Evolutionary conservation across 441 rosid genomes (phyloP).

Genomic region (Syzygium malaccense): DNA sequence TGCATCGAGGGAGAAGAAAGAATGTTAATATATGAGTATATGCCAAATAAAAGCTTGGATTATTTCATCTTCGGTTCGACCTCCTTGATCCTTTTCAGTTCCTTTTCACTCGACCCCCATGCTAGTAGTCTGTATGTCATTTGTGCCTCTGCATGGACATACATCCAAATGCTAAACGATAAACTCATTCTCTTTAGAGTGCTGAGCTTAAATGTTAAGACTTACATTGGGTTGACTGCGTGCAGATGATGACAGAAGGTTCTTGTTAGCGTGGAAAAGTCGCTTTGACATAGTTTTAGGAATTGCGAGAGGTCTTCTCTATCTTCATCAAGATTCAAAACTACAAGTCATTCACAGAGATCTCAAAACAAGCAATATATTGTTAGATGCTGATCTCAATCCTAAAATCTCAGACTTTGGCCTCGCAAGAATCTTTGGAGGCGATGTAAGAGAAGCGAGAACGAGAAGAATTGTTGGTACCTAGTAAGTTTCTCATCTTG

Average conservation of each 20-base stretch:
- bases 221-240: neutral
- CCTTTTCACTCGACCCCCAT: neutral
- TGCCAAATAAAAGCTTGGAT: slow-evolving; percentile 41
- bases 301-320: slow-evolving; percentile 1
- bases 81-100: neutral
- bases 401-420: slow-evolving; percentile 31
- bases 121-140: neutral
- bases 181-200: neutral
- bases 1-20: slow-evolving; percentile 33
- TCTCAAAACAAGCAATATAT: slow-evolving; percentile 13
- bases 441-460: slow-evolving; percentile 2
- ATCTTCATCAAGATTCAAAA: slow-evolving; percentile 24
- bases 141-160: neutral
- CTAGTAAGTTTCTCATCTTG: slow-evolving; percentile 11
- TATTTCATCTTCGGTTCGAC: slow-evolving; percentile 23
- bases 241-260: neutral
- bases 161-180: neutral
- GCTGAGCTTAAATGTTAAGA: neutral
- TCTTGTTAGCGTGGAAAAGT: neutral
- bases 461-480: slow-evolving; percentile 20
- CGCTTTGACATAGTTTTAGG: neutral
- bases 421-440: slow-evolving; percentile 19
- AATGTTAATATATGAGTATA: slow-evolving; percentile 32
- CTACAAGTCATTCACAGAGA: slow-evolving; percentile 17
- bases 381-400: slow-evolving; percentile 7